Evolutionary conservation across 2,329 filamentous ascomycete species (phyloP).

Genomic region (Penicillium sp.): DNA sequence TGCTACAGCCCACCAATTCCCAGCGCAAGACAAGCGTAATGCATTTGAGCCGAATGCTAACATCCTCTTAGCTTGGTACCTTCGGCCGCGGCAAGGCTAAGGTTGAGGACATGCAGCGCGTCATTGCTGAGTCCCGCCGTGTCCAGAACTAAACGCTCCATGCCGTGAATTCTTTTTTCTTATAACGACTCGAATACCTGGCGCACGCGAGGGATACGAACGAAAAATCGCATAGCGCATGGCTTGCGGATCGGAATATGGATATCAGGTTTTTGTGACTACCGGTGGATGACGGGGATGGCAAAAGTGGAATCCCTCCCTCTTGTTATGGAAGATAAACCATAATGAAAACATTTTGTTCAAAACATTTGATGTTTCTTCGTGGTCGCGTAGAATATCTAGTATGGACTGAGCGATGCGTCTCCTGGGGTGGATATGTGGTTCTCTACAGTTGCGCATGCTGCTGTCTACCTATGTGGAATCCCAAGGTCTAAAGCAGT

Average conservation of each 20-base stretch:
- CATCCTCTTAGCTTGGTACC: conserved; percentile 71
- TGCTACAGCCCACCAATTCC: background rate
- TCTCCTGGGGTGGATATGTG: no score
- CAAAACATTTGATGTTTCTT: conserved; percentile 9
- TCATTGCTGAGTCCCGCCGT: conserved; percentile 93
- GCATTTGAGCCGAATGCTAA: conserved; percentile 14
- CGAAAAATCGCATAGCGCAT: conserved; percentile 20
- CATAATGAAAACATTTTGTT: conserved; percentile 29
- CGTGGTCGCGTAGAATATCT: background rate
- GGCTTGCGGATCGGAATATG: conserved; percentile 24
- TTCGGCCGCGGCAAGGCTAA: conserved; percentile 99
- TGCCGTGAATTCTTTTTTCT: conserved; percentile 21
- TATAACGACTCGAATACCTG: conserved; percentile 25
- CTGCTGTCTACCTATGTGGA: no score
- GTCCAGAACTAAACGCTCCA: conserved; percentile 54
- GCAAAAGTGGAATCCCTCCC: conserved; percentile 27
- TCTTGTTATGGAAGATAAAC: conserved; percentile 22
- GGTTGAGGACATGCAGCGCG: conserved; percentile 97
- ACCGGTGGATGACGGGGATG: conserved; percentile 25
- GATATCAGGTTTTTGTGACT: conserved; percentile 19
- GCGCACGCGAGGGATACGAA: conserved; percentile 23
- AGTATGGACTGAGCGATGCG: no score
- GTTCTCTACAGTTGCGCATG: background rate
- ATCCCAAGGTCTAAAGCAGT: no score
- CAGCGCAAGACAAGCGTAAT: background rate